Evolutionary conservation across 2,329 filamentous ascomycete species (phyloP).

Genomic region (Triangularia setosa): DNA sequence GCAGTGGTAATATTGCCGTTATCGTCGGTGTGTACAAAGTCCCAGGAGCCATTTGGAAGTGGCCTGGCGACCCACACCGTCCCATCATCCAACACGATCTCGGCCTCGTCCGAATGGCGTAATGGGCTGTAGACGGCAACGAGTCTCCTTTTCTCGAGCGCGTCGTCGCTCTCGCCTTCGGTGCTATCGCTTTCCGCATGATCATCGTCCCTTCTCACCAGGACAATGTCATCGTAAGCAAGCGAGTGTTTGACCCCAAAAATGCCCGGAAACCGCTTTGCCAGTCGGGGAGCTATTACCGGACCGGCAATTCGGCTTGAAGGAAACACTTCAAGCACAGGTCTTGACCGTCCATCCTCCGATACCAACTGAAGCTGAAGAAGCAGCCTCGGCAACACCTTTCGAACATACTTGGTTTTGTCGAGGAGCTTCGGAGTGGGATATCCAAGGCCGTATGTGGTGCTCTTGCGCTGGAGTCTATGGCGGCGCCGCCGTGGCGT

Average conservation of each 20-base stretch:
- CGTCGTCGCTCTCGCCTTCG: constrained; percentile 41
- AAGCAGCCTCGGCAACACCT: constrained; percentile 63
- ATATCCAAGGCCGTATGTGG: constrained; percentile 63
- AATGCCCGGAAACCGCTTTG: constrained; percentile 59
- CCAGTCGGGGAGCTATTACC: constrained; percentile 55
- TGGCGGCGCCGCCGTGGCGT: constrained; percentile 39
- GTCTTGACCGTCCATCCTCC: constrained; percentile 57
- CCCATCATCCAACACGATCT: constrained; percentile 65
- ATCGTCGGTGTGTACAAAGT: constrained; percentile 59
- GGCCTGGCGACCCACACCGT: constrained; percentile 53
- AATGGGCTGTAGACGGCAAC: constrained; percentile 66
- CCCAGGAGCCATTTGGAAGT: constrained; percentile 56
- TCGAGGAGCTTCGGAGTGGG: constrained; percentile 56
- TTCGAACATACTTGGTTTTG: constrained; percentile 62
- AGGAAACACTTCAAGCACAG: constrained; percentile 70
- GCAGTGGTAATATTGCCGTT: constrained; percentile 57
- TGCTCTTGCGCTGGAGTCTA: constrained; percentile 51
- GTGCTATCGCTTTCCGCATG: constrained; percentile 33
- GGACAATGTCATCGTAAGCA: constrained; percentile 64
- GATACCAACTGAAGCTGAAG: constrained; percentile 69
- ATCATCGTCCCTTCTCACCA: constrained; percentile 69
- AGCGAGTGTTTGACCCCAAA: constrained; percentile 62
- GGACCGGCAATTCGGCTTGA: constrained; percentile 55
- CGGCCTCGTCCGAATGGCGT: constrained; percentile 51
- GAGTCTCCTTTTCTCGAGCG: constrained; percentile 44